These are phyloP conservation scores for Sideroxylon spinosum DNA, from an alignment of 179 eudicot species.

Conservation along the genomic window DNA sequence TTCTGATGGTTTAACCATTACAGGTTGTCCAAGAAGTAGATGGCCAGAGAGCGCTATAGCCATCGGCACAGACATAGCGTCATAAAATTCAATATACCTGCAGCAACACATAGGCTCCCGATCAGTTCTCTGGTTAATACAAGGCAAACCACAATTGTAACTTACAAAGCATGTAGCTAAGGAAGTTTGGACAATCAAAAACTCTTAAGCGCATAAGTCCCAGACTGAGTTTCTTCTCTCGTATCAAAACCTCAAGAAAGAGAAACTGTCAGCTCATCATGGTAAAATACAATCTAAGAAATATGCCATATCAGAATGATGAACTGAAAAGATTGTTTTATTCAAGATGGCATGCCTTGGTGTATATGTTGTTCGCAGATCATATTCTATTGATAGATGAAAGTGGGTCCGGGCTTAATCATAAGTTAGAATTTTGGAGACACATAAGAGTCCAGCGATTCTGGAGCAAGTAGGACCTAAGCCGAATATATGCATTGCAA, in stretches of 20 bases:
- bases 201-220: slow-evolving; percentile 31
- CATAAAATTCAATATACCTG: slow-evolving; percentile 92
- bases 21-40: slow-evolving; percentile 75
- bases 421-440: too few relatives aligned
- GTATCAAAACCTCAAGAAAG: slow-evolving; percentile 38
- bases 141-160: neutral
- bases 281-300: neutral
- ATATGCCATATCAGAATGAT: neutral
- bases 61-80: slow-evolving; percentile 92
- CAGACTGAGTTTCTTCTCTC: slow-evolving; percentile 39
- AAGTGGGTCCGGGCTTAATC: too few relatives aligned
- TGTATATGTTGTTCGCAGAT: too few relatives aligned
- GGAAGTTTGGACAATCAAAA: slow-evolving; percentile 3
- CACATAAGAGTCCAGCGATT: too few relatives aligned
- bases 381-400: too few relatives aligned
- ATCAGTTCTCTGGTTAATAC: slow-evolving; percentile 21
- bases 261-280: slow-evolving; percentile 24
- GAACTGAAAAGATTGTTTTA: neutral
- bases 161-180: slow-evolving; percentile 1
- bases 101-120: slow-evolving; percentile 9
- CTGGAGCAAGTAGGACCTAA: too few relatives aligned
- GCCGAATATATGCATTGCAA: too few relatives aligned
- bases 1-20: slow-evolving; percentile 95
- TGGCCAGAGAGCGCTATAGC: slow-evolving; percentile 95
- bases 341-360: too few relatives aligned